phyloP scores from a whole-genome alignment of 371 early-diverging fungal species.

The Haplosporangium sp. region DNA sequence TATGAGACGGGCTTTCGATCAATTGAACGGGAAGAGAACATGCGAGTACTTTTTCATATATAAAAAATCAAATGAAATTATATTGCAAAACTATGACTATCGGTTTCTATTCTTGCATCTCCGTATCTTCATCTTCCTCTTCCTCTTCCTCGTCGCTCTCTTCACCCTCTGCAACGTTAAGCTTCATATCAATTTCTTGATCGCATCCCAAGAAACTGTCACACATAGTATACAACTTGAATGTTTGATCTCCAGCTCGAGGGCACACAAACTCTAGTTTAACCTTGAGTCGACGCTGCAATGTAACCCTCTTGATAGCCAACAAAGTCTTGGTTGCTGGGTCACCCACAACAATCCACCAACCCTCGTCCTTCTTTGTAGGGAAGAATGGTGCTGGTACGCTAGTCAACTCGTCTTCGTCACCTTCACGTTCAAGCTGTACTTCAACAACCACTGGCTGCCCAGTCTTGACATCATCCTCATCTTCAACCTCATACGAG shows the following conservation, averaged over 20 bases:
- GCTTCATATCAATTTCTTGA: slow-evolving; percentile 89
- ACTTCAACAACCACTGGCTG: slow-evolving; percentile 74
- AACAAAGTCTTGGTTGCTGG: slow-evolving; percentile 80
- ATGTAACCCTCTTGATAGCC: slow-evolving; percentile 90
- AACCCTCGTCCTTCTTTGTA: slow-evolving; percentile 90
- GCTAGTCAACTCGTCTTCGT: slow-evolving; percentile 80
- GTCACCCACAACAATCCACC: slow-evolving; percentile 97
- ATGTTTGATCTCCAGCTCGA: slow-evolving; percentile 71
- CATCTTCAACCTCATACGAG: slow-evolving; percentile 74
- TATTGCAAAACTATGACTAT: not conserved
- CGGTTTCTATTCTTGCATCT: slow-evolving; percentile 37
- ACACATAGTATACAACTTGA: slow-evolving; percentile 92
- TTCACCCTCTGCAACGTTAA: slow-evolving; percentile 76
- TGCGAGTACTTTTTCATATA: not conserved
- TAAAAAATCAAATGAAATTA: not conserved
- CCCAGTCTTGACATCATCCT: slow-evolving; percentile 71
- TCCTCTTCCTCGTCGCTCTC: slow-evolving; percentile 61
- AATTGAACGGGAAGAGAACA: too few species aligned
- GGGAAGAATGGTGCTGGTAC: slow-evolving; percentile 96
- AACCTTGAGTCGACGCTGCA: slow-evolving; percentile 74
- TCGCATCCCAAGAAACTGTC: slow-evolving; percentile 94
- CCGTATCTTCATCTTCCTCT: slow-evolving; percentile 60
- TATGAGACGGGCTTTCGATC: not conserved
- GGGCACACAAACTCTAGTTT: slow-evolving; percentile 90
- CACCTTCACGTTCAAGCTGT: slow-evolving; percentile 82